These are phyloP conservation scores for Vinca minor DNA, from an alignment of 257 asterid genomes.

Conservation along the genomic window DNA sequence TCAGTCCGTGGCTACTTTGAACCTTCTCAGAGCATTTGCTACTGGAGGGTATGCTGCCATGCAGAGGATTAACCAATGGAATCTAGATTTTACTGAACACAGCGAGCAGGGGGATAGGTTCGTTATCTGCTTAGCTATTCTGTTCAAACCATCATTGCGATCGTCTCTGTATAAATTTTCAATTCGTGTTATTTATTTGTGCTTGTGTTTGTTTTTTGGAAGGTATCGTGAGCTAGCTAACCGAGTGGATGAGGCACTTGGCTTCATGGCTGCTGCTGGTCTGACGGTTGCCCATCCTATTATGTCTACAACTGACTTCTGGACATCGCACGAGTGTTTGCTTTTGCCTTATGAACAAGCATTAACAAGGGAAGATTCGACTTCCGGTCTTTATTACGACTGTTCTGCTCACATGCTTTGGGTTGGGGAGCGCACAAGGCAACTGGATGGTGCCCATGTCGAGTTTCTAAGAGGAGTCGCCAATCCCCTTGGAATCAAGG, in stretches of 20 bases:
- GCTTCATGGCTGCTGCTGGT: slow-evolving; percentile 71
- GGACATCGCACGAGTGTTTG: slow-evolving; percentile 71
- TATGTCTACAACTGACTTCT: slow-evolving; percentile 68
- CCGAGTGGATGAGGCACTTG: slow-evolving; percentile 74
- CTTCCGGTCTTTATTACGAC: slow-evolving; percentile 64
- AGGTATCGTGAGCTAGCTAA: slow-evolving; percentile 69
- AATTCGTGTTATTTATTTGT: not conserved
- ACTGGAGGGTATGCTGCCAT: slow-evolving; percentile 78
- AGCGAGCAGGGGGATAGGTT: slow-evolving; percentile 80
- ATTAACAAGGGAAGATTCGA: slow-evolving; percentile 67
- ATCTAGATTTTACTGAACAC: slow-evolving; percentile 66
- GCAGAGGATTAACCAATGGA: slow-evolving; percentile 76
- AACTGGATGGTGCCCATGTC: slow-evolving; percentile 65
- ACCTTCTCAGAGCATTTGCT: slow-evolving; percentile 72
- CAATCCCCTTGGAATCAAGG: slow-evolving; percentile 80
- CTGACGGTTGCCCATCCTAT: slow-evolving; percentile 52
- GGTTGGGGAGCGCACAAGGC: slow-evolving; percentile 82
- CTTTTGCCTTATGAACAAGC: slow-evolving; percentile 71
- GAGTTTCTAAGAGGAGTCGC: slow-evolving; percentile 66
- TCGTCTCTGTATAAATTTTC: not conserved
- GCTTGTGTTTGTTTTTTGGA: slow-evolving; percentile 10
- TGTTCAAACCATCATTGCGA: not conserved
- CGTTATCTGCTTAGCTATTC: not conserved
- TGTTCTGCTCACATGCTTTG: slow-evolving; percentile 80
- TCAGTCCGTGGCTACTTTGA: slow-evolving; percentile 65